Evolutionary conservation across 2,329 filamentous ascomycete species (phyloP).

Genomic region (Colletotrichum karsti): DNA sequence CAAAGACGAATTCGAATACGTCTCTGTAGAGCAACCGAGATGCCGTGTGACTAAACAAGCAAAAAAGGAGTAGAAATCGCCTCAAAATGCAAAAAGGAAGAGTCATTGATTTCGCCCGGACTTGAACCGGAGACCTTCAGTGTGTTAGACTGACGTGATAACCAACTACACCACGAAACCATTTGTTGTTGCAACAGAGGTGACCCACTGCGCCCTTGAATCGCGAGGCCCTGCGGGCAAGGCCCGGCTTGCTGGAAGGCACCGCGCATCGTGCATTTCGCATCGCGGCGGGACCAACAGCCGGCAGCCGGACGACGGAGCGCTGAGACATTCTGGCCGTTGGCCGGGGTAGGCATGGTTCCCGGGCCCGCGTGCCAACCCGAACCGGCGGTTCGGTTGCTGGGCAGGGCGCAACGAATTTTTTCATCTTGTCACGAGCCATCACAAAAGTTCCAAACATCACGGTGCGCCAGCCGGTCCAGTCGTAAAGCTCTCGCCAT

Average conservation of each 20-base stretch:
- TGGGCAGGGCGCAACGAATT: neutral
- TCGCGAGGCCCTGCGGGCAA: neutral
- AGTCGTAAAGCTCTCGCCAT: slow-evolving; percentile 2
- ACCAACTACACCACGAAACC: slow-evolving; percentile 52
- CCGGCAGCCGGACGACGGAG: neutral
- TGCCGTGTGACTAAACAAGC: too few species aligned
- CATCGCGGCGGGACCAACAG: neutral
- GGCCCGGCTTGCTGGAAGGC: too few species aligned
- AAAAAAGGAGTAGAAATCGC: neutral
- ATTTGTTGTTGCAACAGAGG: accelerated
- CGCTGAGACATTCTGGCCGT: neutral
- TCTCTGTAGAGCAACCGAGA: too few species aligned
- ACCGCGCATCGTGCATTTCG: neutral
- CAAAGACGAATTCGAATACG: too few species aligned
- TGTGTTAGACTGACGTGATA: slow-evolving; percentile 58
- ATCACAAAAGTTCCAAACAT: neutral
- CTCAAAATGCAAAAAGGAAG: neutral
- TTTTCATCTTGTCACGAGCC: neutral
- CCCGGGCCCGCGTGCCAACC: neutral
- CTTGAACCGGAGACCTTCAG: slow-evolving; percentile 31
- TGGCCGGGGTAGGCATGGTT: neutral
- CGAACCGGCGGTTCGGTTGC: neutral
- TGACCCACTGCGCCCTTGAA: neutral
- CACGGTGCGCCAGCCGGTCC: neutral
- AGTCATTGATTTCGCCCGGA: slow-evolving; percentile 21